Percentiles rank a stretch among this genome's conserved stretches.
Evolutionary conservation across 768 basidiomycete genomes (phyloP).

Genomic region (Xerocomus potaroensis): DNA sequence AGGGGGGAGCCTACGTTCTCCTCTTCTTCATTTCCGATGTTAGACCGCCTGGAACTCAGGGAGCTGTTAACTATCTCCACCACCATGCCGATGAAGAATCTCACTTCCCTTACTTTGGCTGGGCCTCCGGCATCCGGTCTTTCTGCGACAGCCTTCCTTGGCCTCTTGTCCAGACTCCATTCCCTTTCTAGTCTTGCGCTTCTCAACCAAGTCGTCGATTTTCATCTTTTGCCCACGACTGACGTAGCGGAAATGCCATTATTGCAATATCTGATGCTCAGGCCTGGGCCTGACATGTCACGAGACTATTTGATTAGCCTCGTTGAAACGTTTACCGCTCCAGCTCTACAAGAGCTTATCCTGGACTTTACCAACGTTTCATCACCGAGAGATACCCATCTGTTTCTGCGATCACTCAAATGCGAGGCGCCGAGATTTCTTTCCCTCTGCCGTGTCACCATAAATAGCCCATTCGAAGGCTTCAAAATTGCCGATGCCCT

Average conservation of each 20-base stretch:
- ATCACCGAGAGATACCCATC: slow-evolving; percentile 26
- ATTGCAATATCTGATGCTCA: slow-evolving; percentile 18
- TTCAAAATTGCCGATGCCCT: slow-evolving; percentile 21
- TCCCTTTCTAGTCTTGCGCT: slow-evolving; percentile 23
- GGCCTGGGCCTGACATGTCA: slow-evolving; percentile 27
- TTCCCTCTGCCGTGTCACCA: slow-evolving; percentile 20
- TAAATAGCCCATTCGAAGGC: slow-evolving; percentile 24
- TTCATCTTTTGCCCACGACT: slow-evolving; percentile 12
- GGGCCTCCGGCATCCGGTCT: slow-evolving; percentile 22
- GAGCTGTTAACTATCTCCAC: slow-evolving; percentile 15
- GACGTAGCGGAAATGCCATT: slow-evolving; percentile 16
- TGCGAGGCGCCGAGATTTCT: slow-evolving; percentile 24
- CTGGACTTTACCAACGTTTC: slow-evolving; percentile 25
- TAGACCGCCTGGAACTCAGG: slow-evolving; percentile 22
- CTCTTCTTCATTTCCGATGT: slow-evolving; percentile 18
- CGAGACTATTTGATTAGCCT: slow-evolving; percentile 25
- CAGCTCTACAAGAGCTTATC: slow-evolving; percentile 21
- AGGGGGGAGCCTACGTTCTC: slow-evolving; percentile 9
- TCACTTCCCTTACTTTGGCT: slow-evolving; percentile 23
- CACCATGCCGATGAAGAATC: slow-evolving; percentile 13
- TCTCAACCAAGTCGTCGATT: slow-evolving; percentile 27
- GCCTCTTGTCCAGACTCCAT: slow-evolving; percentile 20
- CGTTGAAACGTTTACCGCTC: slow-evolving; percentile 21
- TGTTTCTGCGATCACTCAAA: slow-evolving; percentile 26
- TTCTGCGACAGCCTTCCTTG: slow-evolving; percentile 17